Conservation (phyloP, 2,329 filamentous ascomycete genomes). For the Cercospora beticola region DNA sequence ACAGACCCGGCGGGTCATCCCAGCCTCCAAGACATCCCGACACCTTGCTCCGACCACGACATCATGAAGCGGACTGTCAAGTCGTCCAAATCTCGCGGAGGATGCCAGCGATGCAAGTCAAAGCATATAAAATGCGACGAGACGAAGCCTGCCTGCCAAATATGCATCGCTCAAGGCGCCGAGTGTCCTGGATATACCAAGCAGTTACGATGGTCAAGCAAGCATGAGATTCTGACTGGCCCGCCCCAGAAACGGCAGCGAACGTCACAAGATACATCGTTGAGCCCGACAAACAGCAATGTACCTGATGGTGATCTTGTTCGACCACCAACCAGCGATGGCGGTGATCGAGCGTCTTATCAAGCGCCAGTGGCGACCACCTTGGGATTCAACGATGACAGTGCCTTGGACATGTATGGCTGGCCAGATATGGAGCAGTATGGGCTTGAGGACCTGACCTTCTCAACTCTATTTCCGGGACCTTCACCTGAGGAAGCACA, state of each 20-base stretch:
- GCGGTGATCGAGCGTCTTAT: not conserved
- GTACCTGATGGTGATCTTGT: not conserved
- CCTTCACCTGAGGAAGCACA: slow-evolving; percentile 2
- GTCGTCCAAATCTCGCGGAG: slow-evolving; percentile 34
- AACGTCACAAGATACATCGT: not conserved
- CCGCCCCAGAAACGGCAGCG: slow-evolving; percentile 22
- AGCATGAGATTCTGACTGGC: slow-evolving; percentile 48
- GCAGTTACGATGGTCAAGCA: slow-evolving; percentile 50
- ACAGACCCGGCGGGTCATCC: not conserved
- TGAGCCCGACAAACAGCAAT: not conserved
- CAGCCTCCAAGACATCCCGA: not conserved
- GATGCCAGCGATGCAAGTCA: slow-evolving; percentile 34
- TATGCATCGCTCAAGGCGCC: slow-evolving; percentile 46
- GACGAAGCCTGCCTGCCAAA: slow-evolving; percentile 42
- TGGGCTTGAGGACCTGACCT: slow-evolving; percentile 17
- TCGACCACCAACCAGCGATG: not conserved
- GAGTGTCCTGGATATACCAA: slow-evolving; percentile 50
- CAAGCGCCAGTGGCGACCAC: not conserved
- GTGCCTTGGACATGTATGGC: slow-evolving; percentile 8
- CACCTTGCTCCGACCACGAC: not conserved
- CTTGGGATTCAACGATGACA: not conserved
- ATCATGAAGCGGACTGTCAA: slow-evolving; percentile 20
- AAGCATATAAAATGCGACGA: slow-evolving; percentile 46
- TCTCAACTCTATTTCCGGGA: slow-evolving; percentile 15
- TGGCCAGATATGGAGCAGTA: slow-evolving; percentile 22